Conservation (phyloP, 257 asterid genomes). For the Lavandula angustifolia region DNA sequence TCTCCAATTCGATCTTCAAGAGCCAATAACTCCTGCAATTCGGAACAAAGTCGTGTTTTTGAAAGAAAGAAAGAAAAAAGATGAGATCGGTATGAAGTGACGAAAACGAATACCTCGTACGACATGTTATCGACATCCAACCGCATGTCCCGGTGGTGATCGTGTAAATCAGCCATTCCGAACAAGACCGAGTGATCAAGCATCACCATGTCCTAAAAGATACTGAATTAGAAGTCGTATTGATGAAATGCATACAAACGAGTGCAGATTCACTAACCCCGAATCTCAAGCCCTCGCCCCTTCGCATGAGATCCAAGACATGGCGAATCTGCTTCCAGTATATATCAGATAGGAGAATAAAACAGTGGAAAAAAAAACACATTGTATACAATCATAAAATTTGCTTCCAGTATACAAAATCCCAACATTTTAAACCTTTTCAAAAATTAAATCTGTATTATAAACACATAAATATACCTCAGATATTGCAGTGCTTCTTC, state of each 20-base stretch:
- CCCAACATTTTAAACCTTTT: no score
- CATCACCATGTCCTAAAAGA: constrained; percentile 52
- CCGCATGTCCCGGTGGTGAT: constrained; percentile 66
- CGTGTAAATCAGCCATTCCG: constrained; percentile 57
- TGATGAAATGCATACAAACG: not conserved
- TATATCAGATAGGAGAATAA: no score
- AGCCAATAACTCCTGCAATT: constrained; percentile 58
- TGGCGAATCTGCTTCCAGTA: constrained; percentile 91
- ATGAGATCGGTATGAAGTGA: not conserved
- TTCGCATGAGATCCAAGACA: constrained; percentile 90
- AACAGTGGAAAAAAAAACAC: no score
- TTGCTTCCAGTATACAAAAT: no score
- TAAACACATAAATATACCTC: constrained; percentile 61
- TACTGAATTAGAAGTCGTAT: not conserved
- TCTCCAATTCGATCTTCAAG: constrained; percentile 66
- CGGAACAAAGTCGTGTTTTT: constrained; percentile 8
- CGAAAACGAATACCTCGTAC: constrained; percentile 49
- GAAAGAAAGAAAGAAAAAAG: not conserved
- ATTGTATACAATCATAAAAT: no score
- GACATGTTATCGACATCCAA: constrained; percentile 73
- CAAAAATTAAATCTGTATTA: no score
- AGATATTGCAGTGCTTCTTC: constrained; percentile 74
- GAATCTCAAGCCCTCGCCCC: constrained; percentile 86
- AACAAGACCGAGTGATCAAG: constrained; percentile 53
- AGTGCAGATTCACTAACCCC: constrained; percentile 60